Conservation (phyloP, 2,329 filamentous ascomycete species). For the Arthrobotrys megalospora region DNA sequence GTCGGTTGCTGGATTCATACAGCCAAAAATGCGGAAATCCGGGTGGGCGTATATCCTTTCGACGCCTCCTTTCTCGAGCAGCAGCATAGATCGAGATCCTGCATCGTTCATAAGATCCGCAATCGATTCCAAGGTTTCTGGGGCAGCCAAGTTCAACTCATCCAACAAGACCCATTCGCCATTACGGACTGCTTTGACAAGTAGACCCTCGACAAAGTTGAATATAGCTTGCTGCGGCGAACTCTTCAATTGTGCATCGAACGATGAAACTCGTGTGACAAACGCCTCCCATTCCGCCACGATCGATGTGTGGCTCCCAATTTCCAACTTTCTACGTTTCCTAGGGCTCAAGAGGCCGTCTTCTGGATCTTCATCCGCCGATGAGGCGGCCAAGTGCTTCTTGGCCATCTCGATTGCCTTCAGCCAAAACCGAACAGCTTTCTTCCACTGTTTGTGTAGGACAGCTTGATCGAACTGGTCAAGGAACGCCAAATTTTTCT, state of each 20-base stretch:
- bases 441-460: slow-evolving; percentile 87
- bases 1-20: slow-evolving; percentile 99
- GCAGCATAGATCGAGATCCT: slow-evolving; percentile 82
- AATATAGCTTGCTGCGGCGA: slow-evolving; percentile 74
- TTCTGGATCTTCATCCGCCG: slow-evolving; percentile 69
- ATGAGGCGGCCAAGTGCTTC: slow-evolving; percentile 75
- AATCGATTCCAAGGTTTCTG: slow-evolving; percentile 94
- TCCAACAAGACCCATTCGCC: slow-evolving; percentile 97
- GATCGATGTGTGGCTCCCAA: slow-evolving; percentile 71
- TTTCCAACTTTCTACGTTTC: slow-evolving; percentile 77
- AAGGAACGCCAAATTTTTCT: slow-evolving; percentile 89
- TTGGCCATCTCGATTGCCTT: slow-evolving; percentile 91
- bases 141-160: slow-evolving; percentile 95
- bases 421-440: slow-evolving; percentile 86
- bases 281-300: slow-evolving; percentile 86
- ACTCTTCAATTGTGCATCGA: slow-evolving; percentile 74
- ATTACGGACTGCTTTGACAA: slow-evolving; percentile 94
- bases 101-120: slow-evolving; percentile 86
- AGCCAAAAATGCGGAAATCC: slow-evolving; percentile 94
- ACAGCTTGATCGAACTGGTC: slow-evolving; percentile 84
- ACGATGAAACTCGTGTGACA: slow-evolving; percentile 73
- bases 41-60: slow-evolving; percentile 90
- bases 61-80: slow-evolving; percentile 94
- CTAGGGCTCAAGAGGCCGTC: slow-evolving; percentile 72
- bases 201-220: slow-evolving; percentile 94